Evolutionary conservation across 805 yeast species (phyloP).

Genomic region (Kodamaea sagamina): DNA sequence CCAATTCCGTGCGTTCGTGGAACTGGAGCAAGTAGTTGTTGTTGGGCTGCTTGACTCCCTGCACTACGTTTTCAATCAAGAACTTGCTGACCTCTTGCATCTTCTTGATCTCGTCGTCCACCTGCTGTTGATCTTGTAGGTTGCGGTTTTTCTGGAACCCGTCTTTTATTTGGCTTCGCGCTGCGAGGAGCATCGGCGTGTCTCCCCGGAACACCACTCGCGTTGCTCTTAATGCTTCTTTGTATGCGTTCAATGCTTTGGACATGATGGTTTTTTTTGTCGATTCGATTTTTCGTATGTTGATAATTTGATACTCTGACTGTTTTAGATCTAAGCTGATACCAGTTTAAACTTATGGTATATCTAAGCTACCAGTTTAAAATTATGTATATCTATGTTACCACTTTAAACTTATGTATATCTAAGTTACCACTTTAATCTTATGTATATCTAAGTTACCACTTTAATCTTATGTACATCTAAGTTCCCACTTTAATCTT

Average conservation of each 20-base stretch:
- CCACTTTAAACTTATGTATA: too few relatives aligned
- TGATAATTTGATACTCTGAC: too few relatives aligned
- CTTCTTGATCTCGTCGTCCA: constrained; percentile 47
- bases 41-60: constrained; percentile 56
- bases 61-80: constrained; percentile 78
- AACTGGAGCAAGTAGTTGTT: constrained; percentile 59
- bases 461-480: too few relatives aligned
- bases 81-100: constrained; percentile 73
- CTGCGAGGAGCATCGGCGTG: constrained; percentile 50
- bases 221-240: constrained; percentile 68
- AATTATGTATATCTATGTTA: too few relatives aligned
- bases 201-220: constrained; percentile 59
- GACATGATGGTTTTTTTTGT: constrained; percentile 8
- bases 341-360: too few relatives aligned
- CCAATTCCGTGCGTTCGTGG: constrained; percentile 82
- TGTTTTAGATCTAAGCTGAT: too few relatives aligned
- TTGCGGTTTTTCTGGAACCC: constrained; percentile 46
- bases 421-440: too few relatives aligned
- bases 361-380: too few relatives aligned
- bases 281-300: neutral
- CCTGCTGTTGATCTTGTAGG: constrained; percentile 19
- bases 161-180: constrained; percentile 58
- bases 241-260: constrained; percentile 49
- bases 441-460: too few relatives aligned
- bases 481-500: too few relatives aligned